These are phyloP conservation scores for Colletotrichum gigasporum DNA, from an alignment of 2,329 filamentous ascomycete genomes.

Conservation along the genomic window DNA sequence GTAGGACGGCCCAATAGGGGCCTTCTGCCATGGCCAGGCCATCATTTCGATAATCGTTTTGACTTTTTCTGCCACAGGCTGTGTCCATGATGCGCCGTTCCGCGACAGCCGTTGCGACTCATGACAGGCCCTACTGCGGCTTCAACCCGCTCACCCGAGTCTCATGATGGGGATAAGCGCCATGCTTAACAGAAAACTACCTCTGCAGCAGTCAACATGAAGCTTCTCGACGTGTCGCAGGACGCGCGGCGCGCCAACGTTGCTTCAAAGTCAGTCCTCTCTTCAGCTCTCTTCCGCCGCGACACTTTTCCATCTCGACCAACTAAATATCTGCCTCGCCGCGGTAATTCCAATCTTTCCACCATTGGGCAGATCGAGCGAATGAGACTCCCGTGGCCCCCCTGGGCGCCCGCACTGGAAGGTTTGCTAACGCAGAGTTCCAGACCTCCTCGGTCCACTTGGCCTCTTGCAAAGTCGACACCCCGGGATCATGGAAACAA, in stretches of 20 bases:
- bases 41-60: not conserved
- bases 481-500: not conserved
- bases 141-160: not conserved
- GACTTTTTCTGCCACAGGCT: constrained; percentile 8
- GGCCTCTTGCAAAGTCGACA: not conserved
- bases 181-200: not conserved
- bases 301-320: too few species aligned
- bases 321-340: too few species aligned
- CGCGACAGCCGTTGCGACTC: constrained; percentile 6
- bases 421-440: not conserved
- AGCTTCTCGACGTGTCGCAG: constrained; percentile 2
- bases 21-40: not conserved
- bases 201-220: not conserved
- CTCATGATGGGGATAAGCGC: not conserved
- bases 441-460: not conserved
- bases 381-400: too few species aligned
- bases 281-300: too few species aligned
- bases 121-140: too few species aligned
- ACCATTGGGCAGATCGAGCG: too few species aligned
- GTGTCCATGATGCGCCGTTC: not conserved
- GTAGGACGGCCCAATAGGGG: constrained; percentile 8
- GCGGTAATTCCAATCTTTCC: too few species aligned
- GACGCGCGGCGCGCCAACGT: constrained; percentile 3
- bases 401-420: not conserved
- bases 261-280: not conserved